phyloP scores from a whole-genome alignment of 2,329 filamentous ascomycete species.

The Pezicula radicicola region DNA sequence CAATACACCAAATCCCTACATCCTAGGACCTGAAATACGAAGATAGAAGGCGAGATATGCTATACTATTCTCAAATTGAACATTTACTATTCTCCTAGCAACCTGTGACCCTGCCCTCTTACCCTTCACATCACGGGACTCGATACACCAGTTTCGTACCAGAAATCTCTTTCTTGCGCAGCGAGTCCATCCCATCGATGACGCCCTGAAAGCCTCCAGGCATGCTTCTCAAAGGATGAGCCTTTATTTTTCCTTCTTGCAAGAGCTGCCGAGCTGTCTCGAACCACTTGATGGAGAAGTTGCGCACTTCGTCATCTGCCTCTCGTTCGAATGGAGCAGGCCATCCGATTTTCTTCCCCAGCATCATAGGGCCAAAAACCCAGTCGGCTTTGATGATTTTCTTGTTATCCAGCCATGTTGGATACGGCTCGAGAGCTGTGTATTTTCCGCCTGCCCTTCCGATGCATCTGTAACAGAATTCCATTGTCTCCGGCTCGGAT shows the following conservation, averaged over 20 bases:
- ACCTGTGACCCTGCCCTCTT: neutral
- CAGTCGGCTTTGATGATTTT: constrained; percentile 14
- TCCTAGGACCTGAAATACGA: too few relatives aligned
- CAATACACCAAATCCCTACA: too few relatives aligned
- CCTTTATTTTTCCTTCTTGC: constrained; percentile 4
- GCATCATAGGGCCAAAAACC: constrained; percentile 22
- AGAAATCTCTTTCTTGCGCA: constrained; percentile 6
- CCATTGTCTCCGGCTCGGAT: constrained; percentile 23
- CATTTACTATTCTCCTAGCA: neutral
- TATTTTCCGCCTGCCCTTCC: constrained; percentile 27
- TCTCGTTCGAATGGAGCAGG: constrained; percentile 16
- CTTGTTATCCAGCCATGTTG: neutral
- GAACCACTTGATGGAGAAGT: constrained; percentile 6
- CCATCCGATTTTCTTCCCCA: constrained; percentile 20
- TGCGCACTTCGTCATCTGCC: constrained; percentile 8
- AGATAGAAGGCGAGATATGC: too few relatives aligned
- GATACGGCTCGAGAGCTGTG: constrained; percentile 4
- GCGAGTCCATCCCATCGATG: constrained; percentile 8
- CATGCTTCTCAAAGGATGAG: constrained; percentile 5
- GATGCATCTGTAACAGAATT: constrained; percentile 32
- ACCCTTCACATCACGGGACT: neutral
- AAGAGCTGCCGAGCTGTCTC: constrained; percentile 2
- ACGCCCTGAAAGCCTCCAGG: constrained; percentile 7
- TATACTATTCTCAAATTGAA: neutral
- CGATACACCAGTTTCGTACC: constrained; percentile 17